Conservation (phyloP, 2,329 filamentous ascomycete genomes). For the Xylaria sp. region DNA sequence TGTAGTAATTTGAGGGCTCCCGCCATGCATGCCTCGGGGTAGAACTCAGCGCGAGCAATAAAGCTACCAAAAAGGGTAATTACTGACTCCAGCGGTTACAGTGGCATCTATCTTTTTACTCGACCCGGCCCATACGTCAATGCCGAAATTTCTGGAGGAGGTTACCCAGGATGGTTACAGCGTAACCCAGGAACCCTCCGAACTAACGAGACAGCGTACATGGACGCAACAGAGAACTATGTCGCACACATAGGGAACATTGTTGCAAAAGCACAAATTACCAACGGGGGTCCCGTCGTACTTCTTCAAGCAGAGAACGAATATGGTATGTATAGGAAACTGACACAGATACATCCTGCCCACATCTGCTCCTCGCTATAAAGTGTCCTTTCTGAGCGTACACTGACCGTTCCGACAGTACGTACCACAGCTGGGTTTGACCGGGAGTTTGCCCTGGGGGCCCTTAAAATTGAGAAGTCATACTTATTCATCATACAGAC, state of each 20-base stretch:
- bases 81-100: no score
- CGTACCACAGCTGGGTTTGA: neutral
- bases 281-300: conserved; percentile 80
- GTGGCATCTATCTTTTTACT: conserved; percentile 77
- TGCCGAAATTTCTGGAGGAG: conserved; percentile 73
- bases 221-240: conserved; percentile 66
- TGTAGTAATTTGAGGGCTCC: no score
- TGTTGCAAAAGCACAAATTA: conserved; percentile 79
- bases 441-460: neutral
- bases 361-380: neutral
- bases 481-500: conserved; percentile 11
- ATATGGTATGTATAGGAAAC: conserved; percentile 50
- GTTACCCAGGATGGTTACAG: conserved; percentile 81
- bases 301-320: conserved; percentile 84
- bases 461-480: neutral
- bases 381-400: neutral
- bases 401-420: conserved; percentile 6
- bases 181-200: conserved; percentile 68
- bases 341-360: neutral
- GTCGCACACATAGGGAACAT: conserved; percentile 65
- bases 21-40: no score
- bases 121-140: conserved; percentile 78
- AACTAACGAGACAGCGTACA: conserved; percentile 65
- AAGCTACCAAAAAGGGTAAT: no score
- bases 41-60: no score